Evolutionary conservation across 139 green algal species (phyloP), one percentile per base, ranked within the genome.

Genomic region (Coelastrella sp.): DNA sequence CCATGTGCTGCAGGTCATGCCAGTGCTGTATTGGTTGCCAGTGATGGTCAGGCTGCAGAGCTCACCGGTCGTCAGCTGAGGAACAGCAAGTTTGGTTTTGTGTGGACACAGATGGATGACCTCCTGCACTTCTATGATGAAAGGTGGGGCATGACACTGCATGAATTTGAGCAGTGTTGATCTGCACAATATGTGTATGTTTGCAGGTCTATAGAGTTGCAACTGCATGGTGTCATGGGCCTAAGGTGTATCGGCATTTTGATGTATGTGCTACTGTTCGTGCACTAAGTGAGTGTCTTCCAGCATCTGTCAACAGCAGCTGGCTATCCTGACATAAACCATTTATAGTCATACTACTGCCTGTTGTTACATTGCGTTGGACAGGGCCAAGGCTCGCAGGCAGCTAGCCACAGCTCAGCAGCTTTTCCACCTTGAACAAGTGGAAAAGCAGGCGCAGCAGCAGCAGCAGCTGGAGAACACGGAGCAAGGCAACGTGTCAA

Each of bases 61-160:
- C n/a, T 63, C 34, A 81, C 90, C 15, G 79, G 62, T 6, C 27
- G 41, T 30, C 66, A 72, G 50, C 13, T 79, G 66, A 21, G 35
- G 50, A 48, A 64, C 19, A 23, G 77, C 2, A 83, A 45, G 2
- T 89, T 83, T 30, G 51, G 89, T 32, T 93, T 96, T 41, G 43
- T 95, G 78, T 94, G 90, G 91, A 90, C 85, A 7, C 92, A 94
- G 81, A 48, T 94, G 25, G 71, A 53, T 8, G 90, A 89, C 21
- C 77, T 94, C 41, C 13, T 34, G 4, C 30, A 27, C 5, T 92
- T 90, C 41, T 66, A 76, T 67, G 60, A 79, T 37, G 64, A 71
- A 7, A 86, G 84, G 79, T 88, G 59, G 59, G 59, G 27, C 59
- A 11, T 35, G 59, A 34, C 59, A 67, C 21, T 67, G 59, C 59